Base-by-base conservation (phyloP, 441 rosid genomes). In the Populus hybrid region DNA sequence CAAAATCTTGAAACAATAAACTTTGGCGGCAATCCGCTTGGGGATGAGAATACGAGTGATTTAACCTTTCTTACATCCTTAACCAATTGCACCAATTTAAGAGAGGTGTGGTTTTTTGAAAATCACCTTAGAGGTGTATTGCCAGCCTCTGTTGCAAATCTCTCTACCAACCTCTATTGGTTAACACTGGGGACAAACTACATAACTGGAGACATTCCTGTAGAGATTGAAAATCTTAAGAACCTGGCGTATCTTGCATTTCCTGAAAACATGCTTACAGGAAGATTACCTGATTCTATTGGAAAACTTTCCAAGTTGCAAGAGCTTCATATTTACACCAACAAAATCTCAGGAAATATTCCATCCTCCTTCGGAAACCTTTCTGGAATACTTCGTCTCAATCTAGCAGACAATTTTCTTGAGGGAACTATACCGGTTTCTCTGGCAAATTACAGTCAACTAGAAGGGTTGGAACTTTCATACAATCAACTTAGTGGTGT, bases 341-440 rank as follows among this genome's bases (percentile, higher is more conserved):
- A 78, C 12, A 36, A 24, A n/a, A 72, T 78, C 1, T 67, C 76
- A 3, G 73, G 80, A 65, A 53, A 26, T 16, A 72, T 78, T 46
- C 87, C 88, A 40, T 26, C 82, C 6, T 79, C 87, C 5, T 76
- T 87, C 6, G 87, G 81, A 28, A 73, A 77, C 46, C 67, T 73
- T 19, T 34, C 70, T 11, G 7, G 23, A 5, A n/a, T 78, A 8
- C 16, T 67, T 30, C 3, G 0, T 9, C 78, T 81, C 10, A 2
- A 2, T 36, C 9, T 77, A 53, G 28, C 32, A 11, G 1, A 12
- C 16, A 81, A 81, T 70, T 53, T 6, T 4, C 66, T 81, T 1
- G 28, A 73, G 50, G 86, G 86, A 34, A 38, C 30, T 36, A 74
- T 84, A 9, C 83, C 81, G 11, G 32, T 46, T 2, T 23, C 19